A percentile compares a stretch with the other conserved stretches of the same genome.
Evolutionary conservation across 2,329 filamentous ascomycete genomes (phyloP).

Genomic region (Coniella vitis): DNA sequence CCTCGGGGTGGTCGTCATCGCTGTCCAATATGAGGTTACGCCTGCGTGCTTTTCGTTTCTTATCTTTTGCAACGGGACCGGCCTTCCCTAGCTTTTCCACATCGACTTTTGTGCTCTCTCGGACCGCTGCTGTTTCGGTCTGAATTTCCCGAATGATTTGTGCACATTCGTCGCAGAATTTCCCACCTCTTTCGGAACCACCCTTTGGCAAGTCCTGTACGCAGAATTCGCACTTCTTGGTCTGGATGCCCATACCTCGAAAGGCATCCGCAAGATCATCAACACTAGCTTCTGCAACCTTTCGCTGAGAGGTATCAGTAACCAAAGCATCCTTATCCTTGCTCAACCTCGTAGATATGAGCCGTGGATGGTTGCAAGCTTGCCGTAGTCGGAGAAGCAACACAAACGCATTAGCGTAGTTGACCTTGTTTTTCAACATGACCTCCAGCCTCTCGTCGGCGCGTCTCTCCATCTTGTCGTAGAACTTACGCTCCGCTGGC

Average conservation of each 20-base stretch:
- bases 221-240: constrained; percentile 79
- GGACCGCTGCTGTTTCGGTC: constrained; percentile 32
- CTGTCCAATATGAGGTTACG: constrained; percentile 58
- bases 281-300: constrained; percentile 55
- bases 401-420: constrained; percentile 90
- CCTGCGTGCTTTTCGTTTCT: constrained; percentile 35
- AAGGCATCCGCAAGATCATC: constrained; percentile 83
- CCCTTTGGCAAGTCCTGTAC: constrained; percentile 57
- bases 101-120: constrained; percentile 30
- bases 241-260: constrained; percentile 70
- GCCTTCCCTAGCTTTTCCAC: constrained; percentile 29
- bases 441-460: constrained; percentile 80
- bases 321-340: constrained; percentile 82
- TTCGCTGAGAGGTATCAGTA: constrained; percentile 52
- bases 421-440: constrained; percentile 79
- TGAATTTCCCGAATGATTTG: constrained; percentile 63
- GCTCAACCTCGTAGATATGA: constrained; percentile 78
- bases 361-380: constrained; percentile 87
- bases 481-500: constrained; percentile 75
- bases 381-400: constrained; percentile 85
- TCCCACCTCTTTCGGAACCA: constrained; percentile 37
- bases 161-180: constrained; percentile 64
- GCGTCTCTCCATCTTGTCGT: constrained; percentile 72
- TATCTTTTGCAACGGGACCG: constrained; percentile 27
- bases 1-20: constrained; percentile 59